Percentiles rank a stretch among this genome's conserved stretches.
phyloP scores from a whole-genome alignment of 345 rosid species.

The Arabidopsis suecica region DNA sequence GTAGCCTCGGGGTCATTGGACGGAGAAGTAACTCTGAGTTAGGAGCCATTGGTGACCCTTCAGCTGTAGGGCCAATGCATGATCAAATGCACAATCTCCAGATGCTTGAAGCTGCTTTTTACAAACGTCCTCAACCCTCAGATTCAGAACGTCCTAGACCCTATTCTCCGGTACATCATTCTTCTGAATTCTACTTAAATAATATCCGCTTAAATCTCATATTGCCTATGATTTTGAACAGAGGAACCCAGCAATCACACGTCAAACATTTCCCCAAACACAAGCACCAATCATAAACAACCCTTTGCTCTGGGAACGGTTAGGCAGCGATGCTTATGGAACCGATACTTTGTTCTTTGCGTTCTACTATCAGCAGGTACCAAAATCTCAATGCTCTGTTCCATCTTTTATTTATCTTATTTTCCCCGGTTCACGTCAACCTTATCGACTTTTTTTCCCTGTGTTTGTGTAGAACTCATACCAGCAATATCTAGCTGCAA shows the following conservation, averaged over 20 bases:
- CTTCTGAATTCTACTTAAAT: slow-evolving; percentile 20
- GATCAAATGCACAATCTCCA: slow-evolving; percentile 77
- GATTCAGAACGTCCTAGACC: slow-evolving; percentile 93
- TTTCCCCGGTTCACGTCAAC: background rate
- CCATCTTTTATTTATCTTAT: background rate
- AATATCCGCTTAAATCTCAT: background rate
- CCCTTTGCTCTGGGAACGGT: slow-evolving; percentile 86
- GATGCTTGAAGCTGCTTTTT: slow-evolving; percentile 91
- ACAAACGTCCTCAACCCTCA: slow-evolving; percentile 81
- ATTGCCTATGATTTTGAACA: slow-evolving; percentile 46
- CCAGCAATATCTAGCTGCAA: slow-evolving; percentile 95
- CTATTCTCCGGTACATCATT: slow-evolving; percentile 70
- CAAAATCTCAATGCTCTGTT: slow-evolving; percentile 12
- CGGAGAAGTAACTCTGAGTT: slow-evolving; percentile 82
- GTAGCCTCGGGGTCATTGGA: slow-evolving; percentile 86
- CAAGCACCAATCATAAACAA: slow-evolving; percentile 86
- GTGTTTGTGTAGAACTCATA: slow-evolving; percentile 70
- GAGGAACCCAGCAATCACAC: slow-evolving; percentile 84
- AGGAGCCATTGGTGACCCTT: slow-evolving; percentile 83
- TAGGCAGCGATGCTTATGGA: slow-evolving; percentile 62
- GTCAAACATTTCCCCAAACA: slow-evolving; percentile 88
- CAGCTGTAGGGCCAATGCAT: slow-evolving; percentile 67
- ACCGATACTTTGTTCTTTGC: slow-evolving; percentile 93
- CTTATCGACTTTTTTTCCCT: background rate
- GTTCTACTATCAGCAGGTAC: slow-evolving; percentile 95